Evolutionary conservation across 805 yeast species (phyloP), one percentile per base, ranked within the genome.

Genomic region (Metschnikowia santaceciliae): DNA sequence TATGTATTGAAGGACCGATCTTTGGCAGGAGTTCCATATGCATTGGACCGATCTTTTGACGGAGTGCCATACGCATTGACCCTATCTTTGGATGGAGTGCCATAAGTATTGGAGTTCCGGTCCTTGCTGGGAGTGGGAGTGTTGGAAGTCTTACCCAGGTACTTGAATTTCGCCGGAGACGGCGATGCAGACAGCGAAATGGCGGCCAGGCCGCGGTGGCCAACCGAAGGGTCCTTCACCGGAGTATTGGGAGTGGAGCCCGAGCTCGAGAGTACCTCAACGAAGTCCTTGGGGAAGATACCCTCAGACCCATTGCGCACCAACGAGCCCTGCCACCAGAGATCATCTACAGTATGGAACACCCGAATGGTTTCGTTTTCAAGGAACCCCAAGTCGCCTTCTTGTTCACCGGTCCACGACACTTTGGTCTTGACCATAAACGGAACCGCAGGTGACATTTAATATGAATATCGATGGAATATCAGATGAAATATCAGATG

Each of bases 311-410:
- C 88, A 68, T 89, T 90, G 62, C 98, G 77, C 56, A 83, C 71
- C 50, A 92, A 77, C 54, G 78, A 75, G 1, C 99, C 99, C 60
- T 82, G 88, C 86, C 92, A 90, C 95, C 96, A 90, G 61, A 84
- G 84, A 17, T 96, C 96, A 63, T 94, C 96, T 3, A 92, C 88
- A 10, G 82, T 71, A 52, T 82, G 76, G 47, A 83, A 79, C 4
- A 94, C 96, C 55, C 90, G 96, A 59, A 94, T 88, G 46, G 88
- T 72, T 63, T 94, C 98, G 46, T 95, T 96, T 69, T 94, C 98
- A 19, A 91, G 78, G 65, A 94, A 94, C 0, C 98, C 98, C 40
- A 94, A 75, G 63, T 94, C 97, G 42, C 88, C 86, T 49, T 84
- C 88, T 61, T 87, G 82, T 61, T 90, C 90, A 14, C 97, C 98